phyloP scores from a whole-genome alignment of 176 grass and related monocot genomes.

The Oryza punctata region DNA sequence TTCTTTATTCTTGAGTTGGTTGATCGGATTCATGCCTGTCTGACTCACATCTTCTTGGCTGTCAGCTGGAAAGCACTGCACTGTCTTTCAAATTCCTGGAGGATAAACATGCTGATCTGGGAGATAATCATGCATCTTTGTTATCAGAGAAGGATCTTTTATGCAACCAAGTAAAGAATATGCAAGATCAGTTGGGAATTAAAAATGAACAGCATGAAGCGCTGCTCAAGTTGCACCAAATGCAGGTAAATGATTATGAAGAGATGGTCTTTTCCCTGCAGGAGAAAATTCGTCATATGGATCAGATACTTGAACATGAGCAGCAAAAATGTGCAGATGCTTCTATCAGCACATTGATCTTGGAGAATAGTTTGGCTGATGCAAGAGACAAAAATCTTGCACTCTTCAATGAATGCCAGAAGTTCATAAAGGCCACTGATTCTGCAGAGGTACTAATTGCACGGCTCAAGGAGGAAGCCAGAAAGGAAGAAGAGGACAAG shows the following conservation, averaged over 20 bases:
- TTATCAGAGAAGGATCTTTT: slow-evolving; percentile 51
- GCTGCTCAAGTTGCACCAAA: slow-evolving; percentile 46
- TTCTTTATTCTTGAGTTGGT: slow-evolving; percentile 14
- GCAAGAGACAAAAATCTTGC: slow-evolving; percentile 45
- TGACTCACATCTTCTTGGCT: slow-evolving; percentile 24
- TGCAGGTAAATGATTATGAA: slow-evolving; percentile 42
- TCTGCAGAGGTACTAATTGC: slow-evolving; percentile 45
- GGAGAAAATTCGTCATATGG: slow-evolving; percentile 45
- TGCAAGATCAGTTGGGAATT: slow-evolving; percentile 56
- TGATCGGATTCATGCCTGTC: neutral
- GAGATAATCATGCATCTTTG: slow-evolving; percentile 40
- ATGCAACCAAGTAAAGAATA: slow-evolving; percentile 46
- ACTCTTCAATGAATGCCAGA: slow-evolving; percentile 50
- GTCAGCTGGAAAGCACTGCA: slow-evolving; percentile 48
- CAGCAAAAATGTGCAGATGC: slow-evolving; percentile 42
- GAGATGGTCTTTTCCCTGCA: slow-evolving; percentile 51
- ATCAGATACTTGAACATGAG: slow-evolving; percentile 52
- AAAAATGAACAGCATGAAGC: slow-evolving; percentile 55
- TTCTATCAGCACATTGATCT: slow-evolving; percentile 54
- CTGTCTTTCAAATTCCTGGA: slow-evolving; percentile 54
- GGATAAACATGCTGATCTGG: slow-evolving; percentile 42
- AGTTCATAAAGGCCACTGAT: slow-evolving; percentile 44
- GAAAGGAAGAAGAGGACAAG: slow-evolving; percentile 41
- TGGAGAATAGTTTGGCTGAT: slow-evolving; percentile 63
- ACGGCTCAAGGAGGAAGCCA: slow-evolving; percentile 51